These are phyloP conservation scores for Lycium barbarum DNA, from an alignment of 257 asterid genomes.

Conservation along the genomic window DNA sequence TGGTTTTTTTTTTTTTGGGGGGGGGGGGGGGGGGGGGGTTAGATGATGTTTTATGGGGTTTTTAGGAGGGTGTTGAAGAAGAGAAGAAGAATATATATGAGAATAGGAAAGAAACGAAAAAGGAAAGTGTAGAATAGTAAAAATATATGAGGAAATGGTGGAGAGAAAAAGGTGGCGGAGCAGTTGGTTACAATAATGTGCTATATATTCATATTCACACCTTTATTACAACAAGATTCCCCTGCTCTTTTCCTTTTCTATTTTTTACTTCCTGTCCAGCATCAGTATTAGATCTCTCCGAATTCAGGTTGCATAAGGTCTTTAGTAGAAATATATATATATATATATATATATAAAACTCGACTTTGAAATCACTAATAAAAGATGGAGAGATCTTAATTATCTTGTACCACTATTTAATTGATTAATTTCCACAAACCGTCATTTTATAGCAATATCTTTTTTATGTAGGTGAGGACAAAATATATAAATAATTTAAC, in stretches of 20 bases:
- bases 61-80: conserved; percentile 24
- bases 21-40: no score
- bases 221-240: not conserved
- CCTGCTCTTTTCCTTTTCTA: not conserved
- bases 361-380: no score
- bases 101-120: conserved; percentile 18
- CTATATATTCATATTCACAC: conserved; percentile 14
- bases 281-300: no score
- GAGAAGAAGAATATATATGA: not conserved
- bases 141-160: conserved; percentile 33
- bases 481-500: not conserved
- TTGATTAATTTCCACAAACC: no score
- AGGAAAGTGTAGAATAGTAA: conserved; percentile 22
- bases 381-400: no score
- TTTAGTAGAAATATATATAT: no score
- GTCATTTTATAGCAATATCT: no score
- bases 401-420: no score
- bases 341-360: no score
- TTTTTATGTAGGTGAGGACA: not conserved
- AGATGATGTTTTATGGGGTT: not conserved
- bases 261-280: no score
- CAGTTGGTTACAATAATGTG: conserved; percentile 26
- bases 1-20: not conserved
- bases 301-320: no score
- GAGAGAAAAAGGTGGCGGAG: conserved; percentile 56